Base-by-base conservation (phyloP, 2,329 filamentous ascomycete genomes). In the Penicillium frequentans region DNA sequence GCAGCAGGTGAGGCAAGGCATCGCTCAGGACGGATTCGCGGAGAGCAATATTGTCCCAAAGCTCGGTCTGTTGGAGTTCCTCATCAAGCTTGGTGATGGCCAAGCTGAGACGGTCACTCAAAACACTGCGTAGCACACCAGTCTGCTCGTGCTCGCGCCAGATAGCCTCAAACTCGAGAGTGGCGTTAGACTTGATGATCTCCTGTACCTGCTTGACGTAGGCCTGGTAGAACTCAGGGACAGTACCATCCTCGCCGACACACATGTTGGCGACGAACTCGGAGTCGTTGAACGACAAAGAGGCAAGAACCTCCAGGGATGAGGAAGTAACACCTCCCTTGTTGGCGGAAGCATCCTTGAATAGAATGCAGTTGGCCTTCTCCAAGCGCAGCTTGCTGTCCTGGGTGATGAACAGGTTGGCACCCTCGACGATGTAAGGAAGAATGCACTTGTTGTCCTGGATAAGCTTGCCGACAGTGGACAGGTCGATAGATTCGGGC, bases 241-340 rank as follows among this genome's bases (percentile, higher is more conserved):
- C 86, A 50, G 88, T 85, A 51, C 91, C 95, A 62, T 89, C 84
- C 64, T 92, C 86, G 62, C 78, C 75, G 33, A 95, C 85, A 77
- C 95, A 99, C 95, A 99, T 99, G 82, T 99, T 88, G 76, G 92
- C 82, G 52, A 89, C 84, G 78, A 99, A 99, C 63, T 88, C 86
- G 56, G 86, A 81, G 64, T 99, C 95, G 68, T 99, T 91, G 71
- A 99, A 98, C 42, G 92, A 95, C 56, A 99, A 83, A 14, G 92
- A 95, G 8, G 95, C 95, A 24, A 99, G 85, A 6, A 99, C 95
- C 71, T 99, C 95, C 31, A 98, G 87, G 1, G 95, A 98, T 0
- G 95, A 98, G 1, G 92, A 97, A 0, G 95, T 99, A 46, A 99
- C 95, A 74, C 95, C 95, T 64, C 95, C 95, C 83, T 99, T 99